Evolutionary conservation across 306 rosid species (phyloP).

Genomic region (Citrullus amarus): DNA sequence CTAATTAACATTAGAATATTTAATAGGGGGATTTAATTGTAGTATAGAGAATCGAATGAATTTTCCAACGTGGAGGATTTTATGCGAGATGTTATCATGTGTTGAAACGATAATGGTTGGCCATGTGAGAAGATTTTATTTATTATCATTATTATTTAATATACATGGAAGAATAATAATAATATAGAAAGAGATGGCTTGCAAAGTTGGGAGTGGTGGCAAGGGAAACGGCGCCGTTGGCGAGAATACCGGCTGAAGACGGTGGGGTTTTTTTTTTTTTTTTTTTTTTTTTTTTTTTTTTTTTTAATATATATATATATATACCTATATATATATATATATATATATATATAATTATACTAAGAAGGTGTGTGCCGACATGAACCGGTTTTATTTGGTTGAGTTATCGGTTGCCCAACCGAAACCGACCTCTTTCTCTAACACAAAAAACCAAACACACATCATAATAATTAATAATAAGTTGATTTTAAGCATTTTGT

Average conservation of each 20-base stretch:
- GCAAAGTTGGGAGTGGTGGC: background rate
- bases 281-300: background rate
- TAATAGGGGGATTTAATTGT: background rate
- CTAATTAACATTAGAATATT: background rate
- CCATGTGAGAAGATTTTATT: conserved; percentile 1
- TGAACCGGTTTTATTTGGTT: background rate
- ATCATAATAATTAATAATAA: background rate
- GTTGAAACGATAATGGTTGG: background rate
- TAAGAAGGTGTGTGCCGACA: conserved; percentile 4
- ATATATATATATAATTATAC: no score
- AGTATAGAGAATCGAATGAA: background rate
- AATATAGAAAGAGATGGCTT: background rate
- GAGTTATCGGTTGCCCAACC: background rate
- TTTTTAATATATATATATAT: no score
- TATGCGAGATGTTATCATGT: background rate
- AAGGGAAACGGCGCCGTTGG: conserved; percentile 1
- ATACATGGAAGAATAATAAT: no score
- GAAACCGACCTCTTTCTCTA: background rate
- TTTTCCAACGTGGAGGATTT: conserved; percentile 4
- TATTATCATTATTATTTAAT: no score
- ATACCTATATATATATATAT: no score
- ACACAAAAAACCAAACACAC: background rate
- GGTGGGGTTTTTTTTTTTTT: background rate
- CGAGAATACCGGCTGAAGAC: conserved; percentile 8
- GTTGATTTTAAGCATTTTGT: conserved; percentile 3